phyloP scores from a whole-genome alignment of 768 basidiomycete genomes.

The Collybia mongolica region DNA sequence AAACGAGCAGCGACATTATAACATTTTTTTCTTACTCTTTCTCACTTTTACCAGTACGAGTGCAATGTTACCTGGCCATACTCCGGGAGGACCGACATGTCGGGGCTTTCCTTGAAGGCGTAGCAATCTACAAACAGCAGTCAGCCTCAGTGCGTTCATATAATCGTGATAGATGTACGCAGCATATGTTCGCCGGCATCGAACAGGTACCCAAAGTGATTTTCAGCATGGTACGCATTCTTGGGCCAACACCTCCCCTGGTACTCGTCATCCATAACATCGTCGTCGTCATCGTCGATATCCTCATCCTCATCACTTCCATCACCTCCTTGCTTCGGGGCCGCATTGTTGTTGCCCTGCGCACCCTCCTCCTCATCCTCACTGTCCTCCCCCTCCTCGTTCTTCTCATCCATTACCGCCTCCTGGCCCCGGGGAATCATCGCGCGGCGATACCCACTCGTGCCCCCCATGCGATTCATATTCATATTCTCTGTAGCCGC shows the following conservation, averaged over 20 bases:
- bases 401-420: not conserved
- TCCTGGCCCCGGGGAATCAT: not conserved
- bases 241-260: not conserved
- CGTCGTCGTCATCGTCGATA: not conserved
- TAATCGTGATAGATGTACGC: not conserved
- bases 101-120: not conserved
- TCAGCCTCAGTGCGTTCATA: not conserved
- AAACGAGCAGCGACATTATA: no score
- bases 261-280: not conserved
- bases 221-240: not conserved
- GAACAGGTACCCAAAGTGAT: not conserved
- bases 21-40: no score
- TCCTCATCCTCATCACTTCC: not conserved
- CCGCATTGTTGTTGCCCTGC: not conserved
- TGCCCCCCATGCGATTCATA: conserved; percentile 18
- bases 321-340: no score
- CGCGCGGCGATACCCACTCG: conserved; percentile 14
- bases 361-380: not conserved
- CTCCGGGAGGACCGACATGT: not conserved
- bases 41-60: not conserved
- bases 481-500: conserved; percentile 32
- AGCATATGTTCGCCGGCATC: not conserved
- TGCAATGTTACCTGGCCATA: not conserved
- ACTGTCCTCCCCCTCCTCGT: not conserved
- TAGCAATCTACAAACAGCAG: not conserved